Evolutionary conservation across 2,329 filamentous ascomycete genomes (phyloP), one percentile per base, ranked within the genome.

Genomic region (Diaporthe sp.): DNA sequence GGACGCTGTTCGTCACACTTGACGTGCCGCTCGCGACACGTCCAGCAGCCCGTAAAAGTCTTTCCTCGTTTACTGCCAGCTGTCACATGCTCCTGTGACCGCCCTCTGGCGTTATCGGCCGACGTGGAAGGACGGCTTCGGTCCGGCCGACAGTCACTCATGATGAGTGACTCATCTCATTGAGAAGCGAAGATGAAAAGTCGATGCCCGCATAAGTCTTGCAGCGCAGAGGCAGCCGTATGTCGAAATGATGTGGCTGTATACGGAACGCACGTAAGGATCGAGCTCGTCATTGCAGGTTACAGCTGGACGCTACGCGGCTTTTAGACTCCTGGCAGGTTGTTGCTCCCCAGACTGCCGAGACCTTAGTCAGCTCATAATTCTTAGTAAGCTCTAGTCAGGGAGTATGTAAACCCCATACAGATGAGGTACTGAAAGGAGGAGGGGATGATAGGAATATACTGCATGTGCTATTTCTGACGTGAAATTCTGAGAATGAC

Each of bases 1-100:
- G 58, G 58, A 3, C 58, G 58, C 37, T 61, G 58, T 37, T 61
- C 58, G 58, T 61, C 58, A 7, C 58, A 61, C 19, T 61, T 61
- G n/a, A 61, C 58, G 13, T 61, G 58, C 58, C 58, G 37, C 15
- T 28, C 13, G 37, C 58, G 58, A 61, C 58, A 61, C 17, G 58
- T 61, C 58, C 58, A 61, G 37, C 58, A 61, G 22, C 58, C 58
- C 10, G 58, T 61, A 13, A 42, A 61, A 13, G 58, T 61, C n/a
- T 61, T 61, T 7, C 58, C 22, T 17, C 58, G 37, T 61, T 17
- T 42, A 17, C 58, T 15, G 3, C 22, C 22, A 61, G 10, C 6
- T 22, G 37, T 8, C 0, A 9, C 37, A 0, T 17, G 37, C 57
- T 37, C 34, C 58, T 25, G 34, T 25, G 37, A 7, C 37, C 34